Conservation (phyloP, 2,329 filamentous ascomycete genomes). For the Penicillium glabrum region DNA sequence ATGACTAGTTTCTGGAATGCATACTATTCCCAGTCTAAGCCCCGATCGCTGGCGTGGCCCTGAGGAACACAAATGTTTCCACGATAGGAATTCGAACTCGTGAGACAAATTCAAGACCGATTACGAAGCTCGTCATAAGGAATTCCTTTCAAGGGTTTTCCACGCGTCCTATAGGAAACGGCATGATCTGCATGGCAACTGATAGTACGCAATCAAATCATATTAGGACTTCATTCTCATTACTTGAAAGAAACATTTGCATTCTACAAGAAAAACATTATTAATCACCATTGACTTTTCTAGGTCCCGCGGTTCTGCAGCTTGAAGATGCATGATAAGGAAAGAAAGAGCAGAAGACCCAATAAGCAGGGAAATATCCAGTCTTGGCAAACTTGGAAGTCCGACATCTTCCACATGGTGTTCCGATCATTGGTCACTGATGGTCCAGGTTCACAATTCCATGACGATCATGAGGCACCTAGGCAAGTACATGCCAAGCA, state of each 20-base stretch:
- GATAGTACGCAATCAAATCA: conserved; percentile 3
- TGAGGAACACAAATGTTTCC: not conserved
- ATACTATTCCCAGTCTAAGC: not conserved
- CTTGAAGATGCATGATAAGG: conserved; percentile 11
- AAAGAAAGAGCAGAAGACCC: not conserved
- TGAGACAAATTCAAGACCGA: not conserved
- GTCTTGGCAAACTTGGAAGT: conserved; percentile 3
- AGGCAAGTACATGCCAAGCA: conserved; percentile 20
- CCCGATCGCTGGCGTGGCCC: conserved; percentile 3
- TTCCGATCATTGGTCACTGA: not conserved
- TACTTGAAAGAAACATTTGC: too few relatives aligned
- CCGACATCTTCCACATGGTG: not conserved
- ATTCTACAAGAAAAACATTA: too few relatives aligned
- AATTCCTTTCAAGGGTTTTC: conserved; percentile 2
- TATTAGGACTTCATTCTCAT: too few relatives aligned
- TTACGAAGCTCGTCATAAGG: conserved; percentile 1
- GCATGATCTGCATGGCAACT: conserved; percentile 17
- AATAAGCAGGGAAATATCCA: conserved; percentile 2
- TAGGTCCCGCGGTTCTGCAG: conserved; percentile 5
- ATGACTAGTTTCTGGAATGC: not conserved
- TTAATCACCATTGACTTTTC: not conserved
- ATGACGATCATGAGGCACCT: not conserved
- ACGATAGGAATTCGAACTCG: not conserved
- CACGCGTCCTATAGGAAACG: conserved; percentile 12
- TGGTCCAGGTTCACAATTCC: not conserved